Conservation (phyloP, 1,284 basidiomycete species). For the Salmacisia buchloeana region DNA sequence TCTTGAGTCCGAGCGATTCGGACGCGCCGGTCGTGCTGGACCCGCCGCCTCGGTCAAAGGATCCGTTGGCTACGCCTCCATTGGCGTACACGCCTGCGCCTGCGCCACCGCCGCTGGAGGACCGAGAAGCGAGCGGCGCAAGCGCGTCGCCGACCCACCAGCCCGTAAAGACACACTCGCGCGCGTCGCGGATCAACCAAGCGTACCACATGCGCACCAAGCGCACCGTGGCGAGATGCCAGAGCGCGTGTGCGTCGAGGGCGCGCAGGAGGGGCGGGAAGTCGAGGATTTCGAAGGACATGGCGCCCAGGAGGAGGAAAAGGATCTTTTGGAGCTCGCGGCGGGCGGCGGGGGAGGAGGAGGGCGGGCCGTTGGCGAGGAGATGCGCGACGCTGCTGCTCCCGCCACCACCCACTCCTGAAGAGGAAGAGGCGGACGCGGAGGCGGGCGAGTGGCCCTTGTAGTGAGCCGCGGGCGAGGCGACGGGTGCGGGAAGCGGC, state of each 20-base stretch:
- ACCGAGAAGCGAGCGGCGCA: background rate
- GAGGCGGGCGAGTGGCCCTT: slow-evolving; percentile 33
- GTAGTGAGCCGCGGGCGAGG: background rate
- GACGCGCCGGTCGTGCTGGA: background rate
- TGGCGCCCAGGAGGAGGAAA: slow-evolving; percentile 68
- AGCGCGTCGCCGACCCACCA: slow-evolving; percentile 33
- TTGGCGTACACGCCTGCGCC: background rate
- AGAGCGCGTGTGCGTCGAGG: slow-evolving; percentile 89
- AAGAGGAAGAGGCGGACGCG: slow-evolving; percentile 29
- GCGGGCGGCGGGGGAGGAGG: slow-evolving; percentile 40
- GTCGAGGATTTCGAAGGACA: slow-evolving; percentile 80
- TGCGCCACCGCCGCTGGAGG: background rate
- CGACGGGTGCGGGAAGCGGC: slow-evolving; percentile 1
- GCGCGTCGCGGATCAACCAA: slow-evolving; percentile 43
- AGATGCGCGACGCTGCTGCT: slow-evolving; percentile 28
- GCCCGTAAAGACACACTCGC: slow-evolving; percentile 33
- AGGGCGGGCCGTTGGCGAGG: slow-evolving; percentile 24
- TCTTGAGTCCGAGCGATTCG: slow-evolving; percentile 5
- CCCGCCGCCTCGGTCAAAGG: background rate
- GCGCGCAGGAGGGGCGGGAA: slow-evolving; percentile 69
- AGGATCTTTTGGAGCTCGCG: slow-evolving; percentile 57
- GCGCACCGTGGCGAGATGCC: slow-evolving; percentile 83
- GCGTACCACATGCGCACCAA: slow-evolving; percentile 72
- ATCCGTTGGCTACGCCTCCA: background rate
- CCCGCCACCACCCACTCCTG: slow-evolving; percentile 13